A percentile compares a stretch with the other conserved stretches of the same genome.
These are phyloP conservation scores for Inga laurina DNA, from an alignment of 306 rosid species.

Conservation along the genomic window DNA sequence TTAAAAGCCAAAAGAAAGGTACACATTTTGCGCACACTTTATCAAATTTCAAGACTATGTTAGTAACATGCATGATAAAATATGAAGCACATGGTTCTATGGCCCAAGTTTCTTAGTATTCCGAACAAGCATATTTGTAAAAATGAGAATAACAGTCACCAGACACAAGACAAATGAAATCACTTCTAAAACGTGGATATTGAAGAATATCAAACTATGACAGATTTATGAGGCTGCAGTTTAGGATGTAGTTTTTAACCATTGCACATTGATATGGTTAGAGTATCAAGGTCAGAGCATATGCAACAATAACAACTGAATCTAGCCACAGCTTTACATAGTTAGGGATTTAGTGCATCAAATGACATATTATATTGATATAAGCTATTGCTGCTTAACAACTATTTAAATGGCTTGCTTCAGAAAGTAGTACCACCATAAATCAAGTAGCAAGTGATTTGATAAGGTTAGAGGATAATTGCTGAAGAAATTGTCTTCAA, in stretches of 20 bases:
- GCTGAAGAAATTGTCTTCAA: conserved; percentile 73
- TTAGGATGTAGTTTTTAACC: neutral
- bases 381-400: neutral
- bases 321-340: neutral
- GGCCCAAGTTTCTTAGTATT: neutral
- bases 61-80: neutral
- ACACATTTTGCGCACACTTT: neutral
- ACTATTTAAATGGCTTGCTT: conserved; percentile 1
- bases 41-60: neutral
- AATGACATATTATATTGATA: neutral
- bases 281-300: too few species aligned
- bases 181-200: neutral
- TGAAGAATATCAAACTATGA: neutral
- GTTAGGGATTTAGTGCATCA: neutral
- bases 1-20: neutral
- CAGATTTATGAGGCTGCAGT: neutral
- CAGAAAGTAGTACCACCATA: conserved; percentile 17
- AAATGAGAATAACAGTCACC: neutral
- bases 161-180: neutral
- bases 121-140: neutral
- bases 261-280: neutral
- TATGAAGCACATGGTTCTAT: neutral
- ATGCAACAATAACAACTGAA: neutral
- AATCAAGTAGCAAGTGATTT: conserved; percentile 15
- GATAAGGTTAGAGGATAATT: conserved; percentile 39